These are phyloP conservation scores for Camellia sinensis DNA, from an alignment of 148 eudicot species.

Conservation along the genomic window DNA sequence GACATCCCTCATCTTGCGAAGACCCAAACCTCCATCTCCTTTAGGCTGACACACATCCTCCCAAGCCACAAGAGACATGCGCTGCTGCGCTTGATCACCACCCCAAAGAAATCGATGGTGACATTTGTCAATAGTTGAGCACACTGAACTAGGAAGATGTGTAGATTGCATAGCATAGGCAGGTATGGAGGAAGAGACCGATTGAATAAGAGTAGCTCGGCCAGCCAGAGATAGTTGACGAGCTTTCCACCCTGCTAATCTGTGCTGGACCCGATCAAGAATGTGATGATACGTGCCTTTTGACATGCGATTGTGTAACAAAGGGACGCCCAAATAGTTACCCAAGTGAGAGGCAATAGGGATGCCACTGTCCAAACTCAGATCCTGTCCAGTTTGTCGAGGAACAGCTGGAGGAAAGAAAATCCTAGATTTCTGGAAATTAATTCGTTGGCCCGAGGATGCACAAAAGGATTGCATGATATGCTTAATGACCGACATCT, in stretches of 20 bases:
- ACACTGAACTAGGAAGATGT: too few relatives aligned
- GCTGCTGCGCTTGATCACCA: too few relatives aligned
- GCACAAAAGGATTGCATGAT: not conserved
- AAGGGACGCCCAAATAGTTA: not conserved
- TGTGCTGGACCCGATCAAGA: not conserved
- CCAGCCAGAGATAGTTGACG: not conserved
- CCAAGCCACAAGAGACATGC: too few relatives aligned
- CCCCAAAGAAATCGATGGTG: too few relatives aligned
- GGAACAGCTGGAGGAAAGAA: too few relatives aligned
- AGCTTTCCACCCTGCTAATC: not conserved
- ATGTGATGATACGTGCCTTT: too few relatives aligned
- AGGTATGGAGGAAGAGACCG: not conserved
- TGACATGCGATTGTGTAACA: not conserved
- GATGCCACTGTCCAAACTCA: not conserved
- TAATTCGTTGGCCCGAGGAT: not conserved
- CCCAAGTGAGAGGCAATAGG: not conserved
- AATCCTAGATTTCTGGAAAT: not conserved
- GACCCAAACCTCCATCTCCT: too few relatives aligned
- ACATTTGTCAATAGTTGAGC: too few relatives aligned
- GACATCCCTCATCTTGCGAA: too few relatives aligned
- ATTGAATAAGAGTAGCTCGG: too few relatives aligned
- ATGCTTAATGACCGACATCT: not conserved
- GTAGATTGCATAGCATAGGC: too few relatives aligned
- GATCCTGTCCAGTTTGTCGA: not conserved
- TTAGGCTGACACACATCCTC: too few relatives aligned